A percentile compares a stretch with the other conserved stretches of the same genome.
Evolutionary conservation across 2,329 filamentous ascomycete species (phyloP).

Genomic region (Neurospora crassa): DNA sequence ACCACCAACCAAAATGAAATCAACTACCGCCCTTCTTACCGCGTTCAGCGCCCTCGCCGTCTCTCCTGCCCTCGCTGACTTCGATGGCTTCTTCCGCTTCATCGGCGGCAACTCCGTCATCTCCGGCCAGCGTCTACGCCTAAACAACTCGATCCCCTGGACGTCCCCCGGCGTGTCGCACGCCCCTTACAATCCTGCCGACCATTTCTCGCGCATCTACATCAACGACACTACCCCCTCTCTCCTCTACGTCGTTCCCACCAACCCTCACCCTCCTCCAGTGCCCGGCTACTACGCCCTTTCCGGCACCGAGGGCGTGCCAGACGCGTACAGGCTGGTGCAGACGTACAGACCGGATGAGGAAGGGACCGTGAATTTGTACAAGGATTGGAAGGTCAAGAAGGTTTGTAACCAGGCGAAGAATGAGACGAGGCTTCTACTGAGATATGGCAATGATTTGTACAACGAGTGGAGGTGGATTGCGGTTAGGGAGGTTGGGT

Average conservation of each 20-base stretch:
- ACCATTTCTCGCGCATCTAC: constrained; percentile 11
- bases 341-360: constrained; percentile 10
- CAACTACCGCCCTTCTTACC: neutral
- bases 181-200: constrained; percentile 9
- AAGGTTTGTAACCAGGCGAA: neutral
- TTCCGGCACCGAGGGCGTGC: constrained; percentile 6
- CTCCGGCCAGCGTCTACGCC: constrained; percentile 11
- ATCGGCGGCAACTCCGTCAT: constrained; percentile 7
- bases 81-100: constrained; percentile 14
- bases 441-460: constrained; percentile 4
- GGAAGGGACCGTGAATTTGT: constrained; percentile 2
- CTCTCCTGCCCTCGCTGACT: neutral
- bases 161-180: constrained; percentile 10
- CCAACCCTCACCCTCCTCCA: constrained; percentile 15
- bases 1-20: neutral
- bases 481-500: constrained; percentile 9
- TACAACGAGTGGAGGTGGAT: constrained; percentile 9
- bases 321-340: constrained; percentile 11
- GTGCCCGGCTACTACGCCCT: constrained; percentile 15
- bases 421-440: neutral
- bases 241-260: constrained; percentile 10
- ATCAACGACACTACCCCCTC: neutral
- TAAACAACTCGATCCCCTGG: constrained; percentile 9
- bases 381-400: constrained; percentile 5
- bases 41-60: neutral